A percentile compares a stretch with the other conserved stretches of the same genome.
Conservation (phyloP, 2,329 filamentous ascomycete species). For the Diaporthe citriasiana region DNA sequence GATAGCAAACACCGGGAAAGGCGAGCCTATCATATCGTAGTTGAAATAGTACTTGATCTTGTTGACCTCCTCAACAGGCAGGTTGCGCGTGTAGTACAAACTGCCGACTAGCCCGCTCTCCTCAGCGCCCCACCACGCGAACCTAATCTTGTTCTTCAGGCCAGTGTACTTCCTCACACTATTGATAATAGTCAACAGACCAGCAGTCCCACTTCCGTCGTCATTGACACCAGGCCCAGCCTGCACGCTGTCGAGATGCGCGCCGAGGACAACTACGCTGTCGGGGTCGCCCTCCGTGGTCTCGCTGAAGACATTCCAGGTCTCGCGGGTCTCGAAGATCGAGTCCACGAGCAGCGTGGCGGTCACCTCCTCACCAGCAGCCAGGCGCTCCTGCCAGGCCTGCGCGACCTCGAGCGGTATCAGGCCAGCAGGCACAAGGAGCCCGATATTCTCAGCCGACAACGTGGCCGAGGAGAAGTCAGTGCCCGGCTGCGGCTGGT, state of each 20-base stretch:
- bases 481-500: slow-evolving; percentile 68
- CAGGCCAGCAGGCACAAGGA: slow-evolving; percentile 46
- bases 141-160: slow-evolving; percentile 56
- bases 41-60: slow-evolving; percentile 57
- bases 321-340: slow-evolving; percentile 55
- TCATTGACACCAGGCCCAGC: slow-evolving; percentile 62
- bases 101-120: slow-evolving; percentile 57
- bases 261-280: slow-evolving; percentile 59
- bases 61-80: slow-evolving; percentile 52
- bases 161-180: slow-evolving; percentile 49
- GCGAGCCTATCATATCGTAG: slow-evolving; percentile 58
- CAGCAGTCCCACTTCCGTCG: slow-evolving; percentile 59
- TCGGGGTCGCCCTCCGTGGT: slow-evolving; percentile 59
- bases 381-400: slow-evolving; percentile 50
- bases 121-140: slow-evolving; percentile 62
- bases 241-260: slow-evolving; percentile 60
- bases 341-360: slow-evolving; percentile 54
- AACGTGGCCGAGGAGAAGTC: slow-evolving; percentile 62
- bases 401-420: slow-evolving; percentile 47
- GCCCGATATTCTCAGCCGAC: slow-evolving; percentile 51
- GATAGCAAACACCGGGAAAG: slow-evolving; percentile 49
- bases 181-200: slow-evolving; percentile 55
- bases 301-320: slow-evolving; percentile 62
- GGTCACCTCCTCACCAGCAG: slow-evolving; percentile 40
- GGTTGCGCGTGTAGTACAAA: slow-evolving; percentile 54